phyloP scores from a whole-genome alignment of 768 basidiomycete species.

The Leucocoprinus birnbaumii region DNA sequence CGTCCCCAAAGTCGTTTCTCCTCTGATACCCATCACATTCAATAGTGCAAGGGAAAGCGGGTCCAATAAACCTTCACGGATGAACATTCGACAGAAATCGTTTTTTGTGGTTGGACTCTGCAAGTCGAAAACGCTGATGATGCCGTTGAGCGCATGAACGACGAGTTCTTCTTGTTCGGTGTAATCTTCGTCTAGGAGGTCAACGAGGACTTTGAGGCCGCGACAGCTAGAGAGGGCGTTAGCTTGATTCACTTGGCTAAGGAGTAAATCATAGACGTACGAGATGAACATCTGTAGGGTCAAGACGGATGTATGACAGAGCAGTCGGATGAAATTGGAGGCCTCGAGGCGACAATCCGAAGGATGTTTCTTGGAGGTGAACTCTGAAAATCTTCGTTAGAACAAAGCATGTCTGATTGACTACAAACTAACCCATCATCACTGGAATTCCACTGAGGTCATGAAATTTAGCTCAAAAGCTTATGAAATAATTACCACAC shows the following conservation, averaged over 20 bases:
- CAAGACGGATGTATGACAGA: slow-evolving; percentile 90
- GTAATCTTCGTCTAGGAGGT: slow-evolving; percentile 96
- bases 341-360: slow-evolving; percentile 94
- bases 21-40: slow-evolving; percentile 79
- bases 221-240: slow-evolving; percentile 62
- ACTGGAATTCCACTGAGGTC: slow-evolving; percentile 82
- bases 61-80: slow-evolving; percentile 91
- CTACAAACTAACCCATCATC: slow-evolving; percentile 68
- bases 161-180: slow-evolving; percentile 88
- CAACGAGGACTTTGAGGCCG: slow-evolving; percentile 90
- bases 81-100: slow-evolving; percentile 98
- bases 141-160: slow-evolving; percentile 90
- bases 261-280: slow-evolving; percentile 46
- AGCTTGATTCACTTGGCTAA: neutral
- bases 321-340: slow-evolving; percentile 88
- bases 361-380: slow-evolving; percentile 92
- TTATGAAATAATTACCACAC: slow-evolving; percentile 16
- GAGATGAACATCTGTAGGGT: slow-evolving; percentile 99
- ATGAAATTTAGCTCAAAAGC: slow-evolving; percentile 9
- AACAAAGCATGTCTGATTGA: neutral
- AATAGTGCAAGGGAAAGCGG: slow-evolving; percentile 88
- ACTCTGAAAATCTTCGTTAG: slow-evolving; percentile 46
- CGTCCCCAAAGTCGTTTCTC: slow-evolving; percentile 63
- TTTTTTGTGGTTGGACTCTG: slow-evolving; percentile 97
- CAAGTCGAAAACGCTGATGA: slow-evolving; percentile 93